Conservation (phyloP, 1,284 basidiomycete genomes). For the Ceratobasidium sp. region DNA sequence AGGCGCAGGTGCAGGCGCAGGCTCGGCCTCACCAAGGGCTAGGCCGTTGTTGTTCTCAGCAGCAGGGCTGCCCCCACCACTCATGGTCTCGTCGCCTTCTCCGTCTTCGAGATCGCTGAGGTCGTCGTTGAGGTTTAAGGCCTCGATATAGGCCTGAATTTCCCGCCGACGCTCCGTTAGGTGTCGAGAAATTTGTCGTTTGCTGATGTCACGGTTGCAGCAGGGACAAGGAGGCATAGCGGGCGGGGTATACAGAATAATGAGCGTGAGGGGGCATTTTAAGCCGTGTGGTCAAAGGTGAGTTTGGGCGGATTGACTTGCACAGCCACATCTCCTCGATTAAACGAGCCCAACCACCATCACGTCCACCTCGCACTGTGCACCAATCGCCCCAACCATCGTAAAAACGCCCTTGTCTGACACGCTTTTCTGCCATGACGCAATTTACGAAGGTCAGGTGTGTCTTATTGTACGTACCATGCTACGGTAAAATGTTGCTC, state of each 20-base stretch:
- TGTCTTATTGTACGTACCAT: too few species aligned
- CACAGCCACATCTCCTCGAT: too few species aligned
- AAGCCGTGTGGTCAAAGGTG: background rate
- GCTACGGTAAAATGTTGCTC: too few species aligned
- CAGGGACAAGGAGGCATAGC: background rate
- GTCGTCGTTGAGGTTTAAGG: background rate
- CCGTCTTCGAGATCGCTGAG: background rate
- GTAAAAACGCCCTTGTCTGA: too few species aligned
- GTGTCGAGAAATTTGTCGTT: background rate
- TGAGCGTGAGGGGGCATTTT: background rate
- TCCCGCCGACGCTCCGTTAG: background rate
- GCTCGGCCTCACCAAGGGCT: background rate
- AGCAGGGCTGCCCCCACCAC: background rate
- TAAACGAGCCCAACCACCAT: too few species aligned
- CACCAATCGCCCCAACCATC: too few species aligned
- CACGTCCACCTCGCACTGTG: too few species aligned
- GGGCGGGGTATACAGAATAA: background rate
- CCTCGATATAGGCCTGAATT: background rate
- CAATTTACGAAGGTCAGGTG: too few species aligned
- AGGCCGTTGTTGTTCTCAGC: background rate
- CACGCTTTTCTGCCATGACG: too few species aligned
- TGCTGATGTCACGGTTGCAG: background rate
- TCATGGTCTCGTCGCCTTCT: background rate
- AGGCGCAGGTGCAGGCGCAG: too few species aligned
- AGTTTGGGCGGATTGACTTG: too few species aligned